phyloP scores from a whole-genome alignment of 768 basidiomycete species.

The Tulasnella sp. region DNA sequence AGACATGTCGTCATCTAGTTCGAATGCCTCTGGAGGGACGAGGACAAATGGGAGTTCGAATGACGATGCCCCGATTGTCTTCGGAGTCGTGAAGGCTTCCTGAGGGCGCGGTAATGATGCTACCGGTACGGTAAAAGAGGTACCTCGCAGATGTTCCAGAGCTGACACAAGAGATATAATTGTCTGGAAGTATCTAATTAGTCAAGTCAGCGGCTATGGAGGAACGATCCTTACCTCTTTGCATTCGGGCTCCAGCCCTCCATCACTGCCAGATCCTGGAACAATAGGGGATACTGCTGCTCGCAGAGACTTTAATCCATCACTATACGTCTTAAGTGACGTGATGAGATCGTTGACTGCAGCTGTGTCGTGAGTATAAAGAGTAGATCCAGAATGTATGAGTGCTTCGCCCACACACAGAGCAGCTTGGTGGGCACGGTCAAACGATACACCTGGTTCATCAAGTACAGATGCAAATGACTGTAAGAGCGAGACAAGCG shows the following conservation, averaged over 20 bases:
- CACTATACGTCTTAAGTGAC: slow-evolving; percentile 53
- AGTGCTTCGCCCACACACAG: slow-evolving; percentile 32
- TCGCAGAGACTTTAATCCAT: slow-evolving; percentile 44
- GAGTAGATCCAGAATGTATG: slow-evolving; percentile 47
- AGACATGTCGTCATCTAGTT: slow-evolving; percentile 34
- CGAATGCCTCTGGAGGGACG: slow-evolving; percentile 79
- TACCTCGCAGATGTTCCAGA: slow-evolving; percentile 8
- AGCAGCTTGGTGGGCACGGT: slow-evolving; percentile 69
- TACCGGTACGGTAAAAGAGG: slow-evolving; percentile 14
- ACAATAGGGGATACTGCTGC: slow-evolving; percentile 52
- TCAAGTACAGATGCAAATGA: slow-evolving; percentile 79
- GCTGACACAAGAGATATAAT: slow-evolving; percentile 5
- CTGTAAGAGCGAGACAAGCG: slow-evolving; percentile 67
- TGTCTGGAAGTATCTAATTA: background rate
- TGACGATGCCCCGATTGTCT: slow-evolving; percentile 26
- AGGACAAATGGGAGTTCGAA: slow-evolving; percentile 67
- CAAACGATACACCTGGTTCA: slow-evolving; percentile 76
- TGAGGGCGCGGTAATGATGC: slow-evolving; percentile 43
- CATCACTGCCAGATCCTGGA: slow-evolving; percentile 31
- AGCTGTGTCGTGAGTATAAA: slow-evolving; percentile 49
- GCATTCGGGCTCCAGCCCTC: background rate
- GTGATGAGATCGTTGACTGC: slow-evolving; percentile 55
- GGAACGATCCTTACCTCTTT: background rate
- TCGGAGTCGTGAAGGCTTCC: slow-evolving; percentile 32
- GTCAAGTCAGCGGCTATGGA: background rate